Evolutionary conservation across 225 moss, liverwort and hornwort genomes (phyloP), one percentile per base, ranked within the genome.

Genomic region (Ulota crispa): DNA sequence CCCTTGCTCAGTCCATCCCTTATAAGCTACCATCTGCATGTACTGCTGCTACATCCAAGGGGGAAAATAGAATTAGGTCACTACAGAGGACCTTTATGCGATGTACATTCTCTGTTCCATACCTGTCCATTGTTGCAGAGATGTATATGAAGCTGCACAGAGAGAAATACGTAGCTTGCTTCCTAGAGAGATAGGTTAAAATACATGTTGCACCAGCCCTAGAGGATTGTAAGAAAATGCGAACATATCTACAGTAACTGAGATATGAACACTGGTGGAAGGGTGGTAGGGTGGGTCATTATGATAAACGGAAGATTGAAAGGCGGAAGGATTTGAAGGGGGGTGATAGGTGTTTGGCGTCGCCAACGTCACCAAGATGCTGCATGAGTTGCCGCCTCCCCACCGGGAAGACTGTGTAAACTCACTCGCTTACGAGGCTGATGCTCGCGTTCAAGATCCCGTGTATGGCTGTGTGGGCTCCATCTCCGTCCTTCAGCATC

Each of bases 321-420:
- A 79, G 62, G 57, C 57, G 73, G 69, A 45, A 62, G 54, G 81
- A 70, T 72, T 61, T 83, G 73, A 86, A 61, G 72, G 67, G 70
- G 76, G 64, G 70, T 79, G 76, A 88, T 86, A 82, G 86, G 82
- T 97, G 76, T 95, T 95, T 77, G 94, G 95, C 63, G 91, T 94
- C 19, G 90, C 93, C 45, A 97, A 97, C 84, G 92, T 95, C 73
- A 95, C 93, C 77, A 94, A 94, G 85, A 97, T 95, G 93, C 88
- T 97, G 55, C 93, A 94, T 85, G 94, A 96, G 85, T 89, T 96
- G 61, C 92, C 92, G 75, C 91, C 93, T 52, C 93, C 92, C 64
- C 96, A 96, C 83, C 87, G 93, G 53, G 94, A 93, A 86, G 94
- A 96, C 70, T 94, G 92, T 75, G 93, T 96, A 62, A 96, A 94